These are phyloP conservation scores for Lentinula sp. DNA, from an alignment of 768 basidiomycete genomes.

Conservation along the genomic window DNA sequence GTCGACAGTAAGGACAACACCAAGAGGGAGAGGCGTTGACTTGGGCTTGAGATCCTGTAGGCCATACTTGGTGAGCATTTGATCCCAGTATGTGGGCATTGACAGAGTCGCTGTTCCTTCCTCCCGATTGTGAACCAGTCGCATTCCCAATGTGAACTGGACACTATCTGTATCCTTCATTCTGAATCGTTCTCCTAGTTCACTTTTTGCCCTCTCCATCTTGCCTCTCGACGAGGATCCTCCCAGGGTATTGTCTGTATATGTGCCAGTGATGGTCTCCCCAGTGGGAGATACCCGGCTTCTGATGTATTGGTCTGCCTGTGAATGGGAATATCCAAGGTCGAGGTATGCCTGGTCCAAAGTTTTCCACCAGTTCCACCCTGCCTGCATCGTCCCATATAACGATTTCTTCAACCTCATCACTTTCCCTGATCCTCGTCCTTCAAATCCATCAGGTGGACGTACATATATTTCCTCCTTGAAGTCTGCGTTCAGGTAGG, in stretches of 20 bases:
- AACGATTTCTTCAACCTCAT: no score
- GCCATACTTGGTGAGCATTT: slow-evolving; percentile 1
- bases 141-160: no score
- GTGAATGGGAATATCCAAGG: slow-evolving; percentile 1
- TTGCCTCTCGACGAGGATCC: background rate
- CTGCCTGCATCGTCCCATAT: slow-evolving; percentile 2
- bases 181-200: background rate
- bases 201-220: background rate
- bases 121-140: no score
- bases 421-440: no score
- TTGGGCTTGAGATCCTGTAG: slow-evolving; percentile 5
- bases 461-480: no score
- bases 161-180: no score
- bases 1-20: background rate
- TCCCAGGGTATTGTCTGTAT: slow-evolving; percentile 7
- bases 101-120: no score
- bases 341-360: slow-evolving; percentile 1
- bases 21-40: slow-evolving; percentile 8
- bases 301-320: slow-evolving; percentile 8
- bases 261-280: slow-evolving; percentile 7
- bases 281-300: background rate
- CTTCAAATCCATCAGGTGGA: no score
- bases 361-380: slow-evolving; percentile 6
- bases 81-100: no score
- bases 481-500: no score